A percentile compares a stretch with the other conserved stretches of the same genome.
phyloP scores from a whole-genome alignment of 345 rosid genomes.

The Sonneratia caseolaris region DNA sequence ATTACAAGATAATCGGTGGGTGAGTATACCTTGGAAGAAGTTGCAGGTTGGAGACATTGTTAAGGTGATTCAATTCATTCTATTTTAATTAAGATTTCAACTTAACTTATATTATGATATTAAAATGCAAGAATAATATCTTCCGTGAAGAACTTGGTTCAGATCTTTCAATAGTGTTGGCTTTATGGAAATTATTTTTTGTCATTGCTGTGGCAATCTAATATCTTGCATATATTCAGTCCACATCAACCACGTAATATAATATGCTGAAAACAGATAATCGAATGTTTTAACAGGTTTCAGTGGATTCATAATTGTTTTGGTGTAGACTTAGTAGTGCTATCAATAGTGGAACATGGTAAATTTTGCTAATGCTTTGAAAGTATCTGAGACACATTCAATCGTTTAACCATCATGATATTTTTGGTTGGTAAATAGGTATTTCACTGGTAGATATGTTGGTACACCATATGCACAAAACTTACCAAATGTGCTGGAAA shows the following conservation, averaged over 20 bases:
- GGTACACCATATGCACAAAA: too few relatives aligned
- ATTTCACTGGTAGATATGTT: too few relatives aligned
- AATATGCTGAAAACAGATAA: not conserved
- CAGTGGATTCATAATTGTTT: too few relatives aligned
- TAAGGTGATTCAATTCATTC: constrained; percentile 44
- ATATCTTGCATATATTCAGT: not conserved
- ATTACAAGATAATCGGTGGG: constrained; percentile 81
- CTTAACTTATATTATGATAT: not conserved
- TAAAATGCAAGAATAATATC: not conserved
- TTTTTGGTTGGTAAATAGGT: too few relatives aligned
- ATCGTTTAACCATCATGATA: not conserved
- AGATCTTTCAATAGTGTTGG: not conserved
- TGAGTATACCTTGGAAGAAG: constrained; percentile 72
- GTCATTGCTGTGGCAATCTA: too few relatives aligned
- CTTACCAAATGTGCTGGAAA: too few relatives aligned
- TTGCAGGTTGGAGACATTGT: constrained; percentile 96
- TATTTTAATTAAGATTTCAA: constrained; percentile 1
- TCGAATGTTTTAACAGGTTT: not conserved
- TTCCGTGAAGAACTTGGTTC: not conserved
- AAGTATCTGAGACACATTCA: not conserved
- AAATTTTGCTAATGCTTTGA: not conserved
- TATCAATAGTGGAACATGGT: not conserved
- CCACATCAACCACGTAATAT: not conserved
- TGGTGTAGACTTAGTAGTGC: not conserved
- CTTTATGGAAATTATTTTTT: not conserved